phyloP scores from a whole-genome alignment of 2,329 filamentous ascomycete genomes.

The Neurospora sp. region DNA sequence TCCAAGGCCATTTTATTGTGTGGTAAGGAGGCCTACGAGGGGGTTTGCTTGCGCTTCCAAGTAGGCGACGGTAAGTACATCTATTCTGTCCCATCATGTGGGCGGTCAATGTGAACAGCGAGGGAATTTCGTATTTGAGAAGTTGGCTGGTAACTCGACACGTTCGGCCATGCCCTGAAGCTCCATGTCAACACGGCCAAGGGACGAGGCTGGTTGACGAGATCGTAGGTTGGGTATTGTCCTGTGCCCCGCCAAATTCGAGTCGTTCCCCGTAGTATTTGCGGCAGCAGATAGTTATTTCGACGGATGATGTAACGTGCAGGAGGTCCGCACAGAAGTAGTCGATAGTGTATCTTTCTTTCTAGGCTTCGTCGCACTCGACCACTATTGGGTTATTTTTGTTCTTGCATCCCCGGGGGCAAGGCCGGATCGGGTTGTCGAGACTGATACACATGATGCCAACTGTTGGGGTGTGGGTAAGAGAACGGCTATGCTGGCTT shows the following conservation, averaged over 20 bases:
- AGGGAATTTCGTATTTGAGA: not conserved
- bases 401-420: not conserved
- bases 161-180: not conserved
- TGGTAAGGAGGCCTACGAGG: not conserved
- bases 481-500: not conserved
- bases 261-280: not conserved
- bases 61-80: not conserved
- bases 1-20: not conserved
- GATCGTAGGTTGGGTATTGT: not conserved
- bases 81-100: not conserved
- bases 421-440: not conserved
- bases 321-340: not conserved
- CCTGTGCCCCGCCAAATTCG: not conserved
- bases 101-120: not conserved
- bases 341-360: not conserved
- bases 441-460: not conserved
- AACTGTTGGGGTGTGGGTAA: not conserved
- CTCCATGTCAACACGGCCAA: not conserved
- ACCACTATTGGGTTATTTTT: not conserved
- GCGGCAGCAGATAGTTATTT: not conserved
- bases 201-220: not conserved
- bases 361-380: not conserved
- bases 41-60: not conserved
- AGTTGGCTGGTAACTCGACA: not conserved
- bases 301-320: not conserved